phyloP scores from a whole-genome alignment of 2,329 filamentous ascomycete species.

The Fusarium nelsonii region DNA sequence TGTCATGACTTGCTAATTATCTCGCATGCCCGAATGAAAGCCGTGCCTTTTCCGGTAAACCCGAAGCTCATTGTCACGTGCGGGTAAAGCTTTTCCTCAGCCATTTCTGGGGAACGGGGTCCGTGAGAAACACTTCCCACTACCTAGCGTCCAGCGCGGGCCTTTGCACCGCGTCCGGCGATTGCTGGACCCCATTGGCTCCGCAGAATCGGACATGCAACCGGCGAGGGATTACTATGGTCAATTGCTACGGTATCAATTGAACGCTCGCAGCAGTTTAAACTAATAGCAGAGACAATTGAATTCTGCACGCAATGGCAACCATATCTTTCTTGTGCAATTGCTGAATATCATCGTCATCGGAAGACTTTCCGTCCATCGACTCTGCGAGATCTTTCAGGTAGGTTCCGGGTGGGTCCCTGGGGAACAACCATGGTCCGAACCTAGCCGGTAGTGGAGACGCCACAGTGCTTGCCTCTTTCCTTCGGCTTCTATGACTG shows the following conservation, averaged over 20 bases:
- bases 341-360: background rate
- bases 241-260: background rate
- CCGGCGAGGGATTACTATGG: background rate
- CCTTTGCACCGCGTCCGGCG: conserved; percentile 27
- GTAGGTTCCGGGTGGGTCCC: conserved; percentile 34
- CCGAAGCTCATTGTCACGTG: conserved; percentile 35
- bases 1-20: background rate
- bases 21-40: conserved; percentile 20
- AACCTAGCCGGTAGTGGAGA: conserved; percentile 48
- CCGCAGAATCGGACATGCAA: conserved; percentile 18
- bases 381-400: conserved; percentile 19
- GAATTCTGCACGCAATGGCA: background rate
- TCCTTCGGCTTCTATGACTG: conserved; percentile 59
- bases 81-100: conserved; percentile 29
- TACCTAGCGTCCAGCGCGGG: conserved; percentile 28
- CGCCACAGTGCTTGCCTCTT: conserved; percentile 52
- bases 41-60: conserved; percentile 25
- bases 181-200: conserved; percentile 25
- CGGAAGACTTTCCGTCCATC: conserved; percentile 20
- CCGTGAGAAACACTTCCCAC: conserved; percentile 5
- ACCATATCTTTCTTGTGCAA: background rate
- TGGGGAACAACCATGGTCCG: conserved; percentile 51
- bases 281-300: background rate
- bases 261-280: background rate
- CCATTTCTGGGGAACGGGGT: conserved; percentile 22